A percentile compares a stretch with the other conserved stretches of the same genome.
These are phyloP conservation scores for Amanita rimosa DNA, from an alignment of 768 basidiomycete species.

Conservation along the genomic window DNA sequence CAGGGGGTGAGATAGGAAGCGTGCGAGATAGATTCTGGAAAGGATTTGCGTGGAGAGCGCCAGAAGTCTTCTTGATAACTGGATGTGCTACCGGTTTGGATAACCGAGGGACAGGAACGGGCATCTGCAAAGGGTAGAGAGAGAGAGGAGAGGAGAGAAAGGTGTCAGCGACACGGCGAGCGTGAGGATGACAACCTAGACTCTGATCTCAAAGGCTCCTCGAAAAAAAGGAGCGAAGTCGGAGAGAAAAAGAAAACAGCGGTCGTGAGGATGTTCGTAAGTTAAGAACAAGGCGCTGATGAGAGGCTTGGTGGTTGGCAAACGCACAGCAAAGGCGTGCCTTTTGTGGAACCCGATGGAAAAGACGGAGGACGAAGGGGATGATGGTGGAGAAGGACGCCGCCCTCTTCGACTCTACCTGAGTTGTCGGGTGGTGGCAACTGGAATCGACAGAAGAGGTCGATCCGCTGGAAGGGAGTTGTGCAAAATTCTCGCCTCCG, in stretches of 20 bases:
- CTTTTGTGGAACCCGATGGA: slow-evolving; percentile 46
- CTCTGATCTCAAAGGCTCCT: slow-evolving; percentile 35
- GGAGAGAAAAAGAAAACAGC: slow-evolving; percentile 23
- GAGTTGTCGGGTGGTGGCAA: slow-evolving; percentile 27
- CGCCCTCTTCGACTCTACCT: slow-evolving; percentile 34
- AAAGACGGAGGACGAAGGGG: slow-evolving; percentile 17
- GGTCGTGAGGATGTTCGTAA: slow-evolving; percentile 74
- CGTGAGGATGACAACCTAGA: slow-evolving; percentile 26
- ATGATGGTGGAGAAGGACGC: slow-evolving; percentile 14
- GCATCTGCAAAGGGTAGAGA: slow-evolving; percentile 54
- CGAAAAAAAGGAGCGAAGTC: slow-evolving; percentile 14
- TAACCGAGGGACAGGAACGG: slow-evolving; percentile 69
- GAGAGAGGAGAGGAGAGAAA: slow-evolving; percentile 28
- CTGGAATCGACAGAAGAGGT: slow-evolving; percentile 38
- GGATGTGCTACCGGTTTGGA: slow-evolving; percentile 49
- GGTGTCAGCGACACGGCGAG: slow-evolving; percentile 32
- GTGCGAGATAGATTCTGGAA: slow-evolving; percentile 45
- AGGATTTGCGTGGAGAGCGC: slow-evolving; percentile 30
- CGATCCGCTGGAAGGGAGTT: slow-evolving; percentile 32
- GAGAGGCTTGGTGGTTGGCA: slow-evolving; percentile 33
- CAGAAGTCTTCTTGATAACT: slow-evolving; percentile 50
- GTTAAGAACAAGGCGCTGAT: slow-evolving; percentile 19
- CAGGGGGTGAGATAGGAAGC: slow-evolving; percentile 47
- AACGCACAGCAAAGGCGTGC: slow-evolving; percentile 93
- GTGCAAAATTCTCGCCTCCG: slow-evolving; percentile 16